phyloP scores from a whole-genome alignment of 1,139 yeast genomes.

The Hemisphaericaspora lyxosophila region DNA sequence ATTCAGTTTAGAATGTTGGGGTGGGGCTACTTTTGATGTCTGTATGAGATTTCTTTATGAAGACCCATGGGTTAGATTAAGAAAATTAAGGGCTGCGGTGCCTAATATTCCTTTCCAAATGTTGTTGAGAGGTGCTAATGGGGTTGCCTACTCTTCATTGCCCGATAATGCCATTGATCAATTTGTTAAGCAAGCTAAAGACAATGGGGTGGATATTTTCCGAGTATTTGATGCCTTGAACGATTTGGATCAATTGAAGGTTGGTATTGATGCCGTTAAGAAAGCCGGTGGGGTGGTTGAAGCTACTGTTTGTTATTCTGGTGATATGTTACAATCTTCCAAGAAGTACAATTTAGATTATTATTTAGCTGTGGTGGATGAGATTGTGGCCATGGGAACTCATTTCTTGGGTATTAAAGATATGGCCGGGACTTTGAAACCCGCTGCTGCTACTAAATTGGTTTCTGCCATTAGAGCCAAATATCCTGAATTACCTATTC shows the following conservation, averaged over 20 bases:
- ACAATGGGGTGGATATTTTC: conserved; percentile 94
- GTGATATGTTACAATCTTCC: conserved; percentile 94
- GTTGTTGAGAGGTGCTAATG: conserved; percentile 98
- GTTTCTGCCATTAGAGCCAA: conserved; percentile 78
- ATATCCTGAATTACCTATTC: conserved; percentile 93
- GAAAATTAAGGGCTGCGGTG: conserved; percentile 81
- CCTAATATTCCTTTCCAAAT: conserved; percentile 99
- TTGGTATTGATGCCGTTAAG: conserved; percentile 96
- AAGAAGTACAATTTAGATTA: conserved; percentile 94
- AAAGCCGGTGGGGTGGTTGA: conserved; percentile 99
- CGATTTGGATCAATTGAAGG: conserved; percentile 93
- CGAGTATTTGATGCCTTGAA: conserved; percentile 97
- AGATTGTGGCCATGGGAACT: conserved; percentile 90
- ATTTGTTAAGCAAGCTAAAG: conserved; percentile 90
- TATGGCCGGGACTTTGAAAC: conserved; percentile 99
- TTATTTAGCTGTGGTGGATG: conserved; percentile 77
- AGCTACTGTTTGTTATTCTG: conserved; percentile 97
- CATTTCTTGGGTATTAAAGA: conserved; percentile 97
- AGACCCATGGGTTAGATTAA: conserved; percentile 97
- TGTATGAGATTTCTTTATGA: conserved; percentile 98
- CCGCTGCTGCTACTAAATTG: conserved; percentile 83
- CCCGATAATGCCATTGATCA: conserved; percentile 99
- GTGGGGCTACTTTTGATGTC: conserved; percentile 99
- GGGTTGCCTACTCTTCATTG: conserved; percentile 95
- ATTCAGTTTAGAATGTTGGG: conserved; percentile 98